Conservation (phyloP, 257 asterid species). For the Ligustrum vulgare region DNA sequence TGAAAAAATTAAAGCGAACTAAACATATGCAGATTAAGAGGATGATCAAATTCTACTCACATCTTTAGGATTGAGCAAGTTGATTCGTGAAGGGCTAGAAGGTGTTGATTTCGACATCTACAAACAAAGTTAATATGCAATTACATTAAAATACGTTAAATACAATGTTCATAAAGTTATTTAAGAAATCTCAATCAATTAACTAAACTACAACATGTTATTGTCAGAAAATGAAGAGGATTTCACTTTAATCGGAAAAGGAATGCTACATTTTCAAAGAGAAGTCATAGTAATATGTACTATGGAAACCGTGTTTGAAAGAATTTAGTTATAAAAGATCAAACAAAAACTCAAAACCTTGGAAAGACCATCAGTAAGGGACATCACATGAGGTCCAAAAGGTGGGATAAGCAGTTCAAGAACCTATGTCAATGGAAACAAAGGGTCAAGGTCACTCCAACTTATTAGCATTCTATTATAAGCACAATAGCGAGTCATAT, state of each 20-base stretch:
- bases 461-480: conserved; percentile 8
- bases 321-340: background rate
- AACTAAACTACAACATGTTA: conserved; percentile 6
- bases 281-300: background rate
- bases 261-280: conserved; percentile 7
- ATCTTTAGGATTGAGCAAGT: conserved; percentile 88
- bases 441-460: conserved; percentile 25
- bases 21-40: background rate
- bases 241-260: background rate
- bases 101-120: conserved; percentile 99
- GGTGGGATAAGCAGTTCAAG: conserved; percentile 98
- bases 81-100: conserved; percentile 93
- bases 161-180: background rate
- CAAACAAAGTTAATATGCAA: conserved; percentile 24
- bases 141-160: conserved; percentile 17
- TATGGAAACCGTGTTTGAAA: background rate
- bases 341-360: conserved; percentile 56
- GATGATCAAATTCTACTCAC: conserved; percentile 47
- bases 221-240: background rate
- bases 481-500: conserved; percentile 17
- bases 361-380: conserved; percentile 97
- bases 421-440: conserved; percentile 54
- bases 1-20: background rate
- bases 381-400: conserved; percentile 97
- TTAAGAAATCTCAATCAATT: conserved; percentile 8